Evolutionary conservation across 2,329 filamentous ascomycete genomes (phyloP).

Genomic region (Aspergillus carbonarius): DNA sequence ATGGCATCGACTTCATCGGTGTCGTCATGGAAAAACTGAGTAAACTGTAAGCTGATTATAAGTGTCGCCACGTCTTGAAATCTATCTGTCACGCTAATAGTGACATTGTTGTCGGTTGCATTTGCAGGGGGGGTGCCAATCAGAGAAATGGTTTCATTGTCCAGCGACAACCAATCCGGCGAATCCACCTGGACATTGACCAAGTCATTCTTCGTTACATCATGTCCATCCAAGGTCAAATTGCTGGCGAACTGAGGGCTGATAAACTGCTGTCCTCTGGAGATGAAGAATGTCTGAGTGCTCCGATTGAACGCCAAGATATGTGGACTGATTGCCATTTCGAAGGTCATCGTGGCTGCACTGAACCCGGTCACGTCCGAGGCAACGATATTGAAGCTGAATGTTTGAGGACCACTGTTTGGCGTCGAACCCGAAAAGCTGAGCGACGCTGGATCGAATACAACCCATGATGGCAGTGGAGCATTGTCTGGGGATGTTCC

Average conservation of each 20-base stretch:
- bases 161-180: constrained; percentile 69
- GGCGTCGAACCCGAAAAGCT: constrained; percentile 72
- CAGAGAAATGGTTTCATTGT: constrained; percentile 61
- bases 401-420: constrained; percentile 67
- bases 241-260: constrained; percentile 54
- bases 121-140: constrained; percentile 63
- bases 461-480: constrained; percentile 81
- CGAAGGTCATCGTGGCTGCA: constrained; percentile 64
- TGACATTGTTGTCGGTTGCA: constrained; percentile 62
- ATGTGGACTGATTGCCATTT: constrained; percentile 69
- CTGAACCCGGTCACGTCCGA: constrained; percentile 79
- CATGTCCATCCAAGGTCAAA: constrained; percentile 60
- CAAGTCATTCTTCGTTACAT: constrained; percentile 53
- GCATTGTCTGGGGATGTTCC: constrained; percentile 73
- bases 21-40: constrained; percentile 44
- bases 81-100: constrained; percentile 59
- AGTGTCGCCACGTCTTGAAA: constrained; percentile 60
- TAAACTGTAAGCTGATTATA: constrained; percentile 51
- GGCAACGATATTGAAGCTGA: constrained; percentile 70
- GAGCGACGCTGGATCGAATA: constrained; percentile 65
- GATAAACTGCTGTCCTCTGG: constrained; percentile 50
- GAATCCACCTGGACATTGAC: constrained; percentile 52
- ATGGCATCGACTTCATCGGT: constrained; percentile 50
- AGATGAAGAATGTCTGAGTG: constrained; percentile 58
- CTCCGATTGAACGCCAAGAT: constrained; percentile 64